Evolutionary conservation across 495 filamentous ascomycete species (phyloP).

Genomic region (Terfezia claveryi): DNA sequence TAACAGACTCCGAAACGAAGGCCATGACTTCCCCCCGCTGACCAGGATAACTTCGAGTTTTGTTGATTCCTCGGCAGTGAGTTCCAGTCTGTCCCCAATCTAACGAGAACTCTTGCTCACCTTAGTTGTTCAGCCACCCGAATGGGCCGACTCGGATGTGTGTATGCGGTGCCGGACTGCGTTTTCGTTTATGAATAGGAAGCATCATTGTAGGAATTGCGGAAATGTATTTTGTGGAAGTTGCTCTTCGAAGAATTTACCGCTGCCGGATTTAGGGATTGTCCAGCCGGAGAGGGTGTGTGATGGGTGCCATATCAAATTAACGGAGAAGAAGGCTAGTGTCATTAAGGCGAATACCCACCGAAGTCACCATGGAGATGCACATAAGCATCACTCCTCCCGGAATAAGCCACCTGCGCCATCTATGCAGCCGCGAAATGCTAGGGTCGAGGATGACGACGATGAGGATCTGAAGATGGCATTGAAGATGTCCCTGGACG

Average conservation of each 20-base stretch:
- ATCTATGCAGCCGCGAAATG: constrained; percentile 71
- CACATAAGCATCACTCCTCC: constrained; percentile 2
- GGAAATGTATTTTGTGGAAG: constrained; percentile 89
- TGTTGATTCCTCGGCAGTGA: constrained; percentile 86
- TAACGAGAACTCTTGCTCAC: neutral
- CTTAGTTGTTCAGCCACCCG: constrained; percentile 45
- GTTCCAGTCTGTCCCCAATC: constrained; percentile 19
- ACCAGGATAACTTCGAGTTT: constrained; percentile 77
- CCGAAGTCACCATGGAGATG: neutral
- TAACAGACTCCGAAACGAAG: constrained; percentile 54
- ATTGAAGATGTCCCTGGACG: constrained; percentile 88
- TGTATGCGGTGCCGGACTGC: constrained; percentile 92
- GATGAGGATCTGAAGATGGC: constrained; percentile 54
- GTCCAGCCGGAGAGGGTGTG: constrained; percentile 83
- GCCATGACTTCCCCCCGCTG: constrained; percentile 73
- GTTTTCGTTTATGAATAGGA: constrained; percentile 94
- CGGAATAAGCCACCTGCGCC: constrained; percentile 8
- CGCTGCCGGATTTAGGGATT: constrained; percentile 83
- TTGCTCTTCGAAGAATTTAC: constrained; percentile 73
- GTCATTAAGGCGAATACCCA: constrained; percentile 8
- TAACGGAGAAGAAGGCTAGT: constrained; percentile 48
- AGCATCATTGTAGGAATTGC: constrained; percentile 94
- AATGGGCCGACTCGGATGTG: constrained; percentile 95
- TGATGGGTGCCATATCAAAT: constrained; percentile 78
- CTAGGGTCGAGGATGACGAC: constrained; percentile 48